phyloP scores from a whole-genome alignment of 176 grass and related monocot species.

The Panicum miliaceum region DNA sequence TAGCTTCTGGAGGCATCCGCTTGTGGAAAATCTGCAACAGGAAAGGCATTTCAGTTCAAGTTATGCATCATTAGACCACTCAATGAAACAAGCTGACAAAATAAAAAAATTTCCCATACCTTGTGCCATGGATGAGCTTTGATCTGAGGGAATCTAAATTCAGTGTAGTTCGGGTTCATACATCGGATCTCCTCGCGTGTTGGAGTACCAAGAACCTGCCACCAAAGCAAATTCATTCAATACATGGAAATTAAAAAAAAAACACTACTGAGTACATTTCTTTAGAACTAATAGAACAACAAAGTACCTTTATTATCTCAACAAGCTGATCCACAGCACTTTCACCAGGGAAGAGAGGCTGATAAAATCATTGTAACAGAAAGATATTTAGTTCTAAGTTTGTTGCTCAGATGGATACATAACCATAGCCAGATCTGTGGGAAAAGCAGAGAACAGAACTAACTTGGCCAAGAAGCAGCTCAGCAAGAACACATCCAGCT shows the following conservation, averaged over 20 bases:
- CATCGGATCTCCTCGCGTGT: slow-evolving; percentile 80
- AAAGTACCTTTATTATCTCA: slow-evolving; percentile 75
- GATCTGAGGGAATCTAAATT: slow-evolving; percentile 80
- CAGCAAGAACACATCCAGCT: slow-evolving; percentile 95
- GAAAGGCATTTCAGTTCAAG: slow-evolving; percentile 1
- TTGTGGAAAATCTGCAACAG: slow-evolving; percentile 72
- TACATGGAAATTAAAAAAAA: background rate
- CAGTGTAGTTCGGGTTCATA: slow-evolving; percentile 80
- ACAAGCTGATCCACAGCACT: slow-evolving; percentile 85
- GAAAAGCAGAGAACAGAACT: slow-evolving; percentile 22
- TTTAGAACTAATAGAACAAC: slow-evolving; percentile 24
- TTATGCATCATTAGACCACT: slow-evolving; percentile 20
- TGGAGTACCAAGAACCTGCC: slow-evolving; percentile 80
- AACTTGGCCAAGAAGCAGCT: slow-evolving; percentile 95
- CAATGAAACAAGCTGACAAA: slow-evolving; percentile 7
- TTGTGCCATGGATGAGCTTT: slow-evolving; percentile 87
- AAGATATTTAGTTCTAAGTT: slow-evolving; percentile 34
- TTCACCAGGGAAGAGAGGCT: slow-evolving; percentile 80
- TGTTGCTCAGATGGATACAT: background rate
- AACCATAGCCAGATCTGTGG: slow-evolving; percentile 4
- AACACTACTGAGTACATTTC: background rate
- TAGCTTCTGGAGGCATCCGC: slow-evolving; percentile 80
- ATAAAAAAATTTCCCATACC: slow-evolving; percentile 29
- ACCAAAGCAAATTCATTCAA: slow-evolving; percentile 31
- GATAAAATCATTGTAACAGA: slow-evolving; percentile 31